phyloP scores from a whole-genome alignment of 2,329 filamentous ascomycete species.

The Curvularia verruculosa region DNA sequence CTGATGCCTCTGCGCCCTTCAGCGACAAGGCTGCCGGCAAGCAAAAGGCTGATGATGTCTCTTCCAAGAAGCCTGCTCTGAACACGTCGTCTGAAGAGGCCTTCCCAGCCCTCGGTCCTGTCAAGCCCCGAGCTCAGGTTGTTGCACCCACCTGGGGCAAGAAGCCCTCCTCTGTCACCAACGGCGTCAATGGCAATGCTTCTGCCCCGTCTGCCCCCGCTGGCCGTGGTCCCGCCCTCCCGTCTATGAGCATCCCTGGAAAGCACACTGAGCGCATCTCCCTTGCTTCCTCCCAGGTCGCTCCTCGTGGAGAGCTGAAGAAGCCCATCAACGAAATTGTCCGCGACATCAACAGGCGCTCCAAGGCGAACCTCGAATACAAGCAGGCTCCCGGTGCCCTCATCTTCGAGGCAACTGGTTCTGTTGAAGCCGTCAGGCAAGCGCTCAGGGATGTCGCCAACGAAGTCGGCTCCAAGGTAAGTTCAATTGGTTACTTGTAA shows the following conservation, averaged over 20 bases:
- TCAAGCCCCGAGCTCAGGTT: constrained; percentile 66
- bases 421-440: constrained; percentile 81
- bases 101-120: constrained; percentile 87
- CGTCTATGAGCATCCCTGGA: constrained; percentile 77
- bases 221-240: constrained; percentile 51
- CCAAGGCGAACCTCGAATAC: constrained; percentile 83
- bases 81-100: constrained; percentile 88
- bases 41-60: constrained; percentile 64
- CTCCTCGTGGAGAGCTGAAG: constrained; percentile 78
- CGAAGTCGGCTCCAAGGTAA: constrained; percentile 84
- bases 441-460: constrained; percentile 87
- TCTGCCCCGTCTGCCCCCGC: constrained; percentile 54
- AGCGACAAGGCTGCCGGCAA: constrained; percentile 72
- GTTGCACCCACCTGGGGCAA: constrained; percentile 80
- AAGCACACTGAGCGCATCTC: constrained; percentile 78
- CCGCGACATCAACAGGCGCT: constrained; percentile 90
- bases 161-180: constrained; percentile 59
- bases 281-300: constrained; percentile 76
- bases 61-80: constrained; percentile 54
- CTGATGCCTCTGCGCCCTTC: constrained; percentile 46
- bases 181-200: constrained; percentile 57
- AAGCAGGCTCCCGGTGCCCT: constrained; percentile 74
- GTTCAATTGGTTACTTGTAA: constrained; percentile 30
- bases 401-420: constrained; percentile 84
- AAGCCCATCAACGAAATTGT: constrained; percentile 84